Conservation (phyloP, 345 rosid species). For the Excoecaria cochinchinensis region DNA sequence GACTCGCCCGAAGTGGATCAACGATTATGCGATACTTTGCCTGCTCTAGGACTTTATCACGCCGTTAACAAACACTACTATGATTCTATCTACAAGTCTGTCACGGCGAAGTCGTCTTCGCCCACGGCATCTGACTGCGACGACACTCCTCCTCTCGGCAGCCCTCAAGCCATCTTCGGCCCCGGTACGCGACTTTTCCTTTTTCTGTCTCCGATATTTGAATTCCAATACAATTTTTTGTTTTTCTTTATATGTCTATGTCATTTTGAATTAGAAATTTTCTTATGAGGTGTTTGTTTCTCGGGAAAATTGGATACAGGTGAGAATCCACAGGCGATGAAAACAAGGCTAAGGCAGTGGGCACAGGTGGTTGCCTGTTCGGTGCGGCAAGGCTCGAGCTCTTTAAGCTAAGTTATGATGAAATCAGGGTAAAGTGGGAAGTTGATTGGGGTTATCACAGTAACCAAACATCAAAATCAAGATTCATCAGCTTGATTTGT, state of each 20-base stretch:
- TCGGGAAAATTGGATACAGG: constrained; percentile 36
- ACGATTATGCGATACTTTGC: constrained; percentile 74
- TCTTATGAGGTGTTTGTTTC: background rate
- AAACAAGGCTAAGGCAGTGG: constrained; percentile 87
- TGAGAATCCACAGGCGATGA: constrained; percentile 77
- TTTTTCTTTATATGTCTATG: background rate
- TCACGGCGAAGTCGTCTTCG: constrained; percentile 29
- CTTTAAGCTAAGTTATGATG: constrained; percentile 1
- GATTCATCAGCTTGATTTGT: constrained; percentile 13
- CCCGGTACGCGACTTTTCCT: constrained; percentile 32
- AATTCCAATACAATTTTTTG: background rate
- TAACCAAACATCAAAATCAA: constrained; percentile 24
- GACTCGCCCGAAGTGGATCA: constrained; percentile 68
- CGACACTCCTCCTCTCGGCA: constrained; percentile 49
- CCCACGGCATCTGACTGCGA: constrained; percentile 53
- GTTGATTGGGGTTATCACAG: constrained; percentile 18
- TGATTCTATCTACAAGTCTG: constrained; percentile 48
- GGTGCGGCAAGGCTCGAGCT: constrained; percentile 59
- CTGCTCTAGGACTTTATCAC: constrained; percentile 74
- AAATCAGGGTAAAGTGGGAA: too few relatives aligned
- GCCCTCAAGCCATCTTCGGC: constrained; percentile 56
- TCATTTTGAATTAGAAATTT: too few relatives aligned
- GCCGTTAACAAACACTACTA: constrained; percentile 71
- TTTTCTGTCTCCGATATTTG: background rate
- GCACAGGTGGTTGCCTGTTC: constrained; percentile 96